Evolutionary conservation across 1,284 basidiomycete species (phyloP), one percentile per base, ranked within the genome.

Genomic region (Vanrija sp.): DNA sequence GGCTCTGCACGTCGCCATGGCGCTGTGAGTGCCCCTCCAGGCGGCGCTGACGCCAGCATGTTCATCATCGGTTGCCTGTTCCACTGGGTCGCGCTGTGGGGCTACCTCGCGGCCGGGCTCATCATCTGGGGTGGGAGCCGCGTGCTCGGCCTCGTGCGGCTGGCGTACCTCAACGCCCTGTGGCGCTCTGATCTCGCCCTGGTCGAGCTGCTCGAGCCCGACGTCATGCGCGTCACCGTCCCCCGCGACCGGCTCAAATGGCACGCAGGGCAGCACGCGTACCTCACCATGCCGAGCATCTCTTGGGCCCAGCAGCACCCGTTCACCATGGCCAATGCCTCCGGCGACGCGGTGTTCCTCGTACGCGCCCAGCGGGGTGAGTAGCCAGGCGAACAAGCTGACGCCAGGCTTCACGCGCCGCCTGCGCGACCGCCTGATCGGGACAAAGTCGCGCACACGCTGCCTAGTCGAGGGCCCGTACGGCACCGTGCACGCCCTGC

Each of bases 81-180:
- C 59, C 61, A 61, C 53, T 42, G 41, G 43, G 56, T 51, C 20
- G 49, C 45, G 10, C 49, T 51, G 31, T 35, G 27, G 20, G n/a
- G 35, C 18, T 48, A 38, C 23, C 31, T 45, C 18, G 50, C 51
- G 49, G 46, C 49, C 10, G 41, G 45, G 3, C 48, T 59, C 2
- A 38, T 56, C 45, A 67, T 86, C 31, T 88, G 85, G 85, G 84
- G 75, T 0, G 66, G 85, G 44, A 86, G 87, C 66, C 81, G 85
- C 23, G 52, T 80, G 37, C 60, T 85, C 50, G 82, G 84, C 15
- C 20, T 79, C n/a, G 54, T 77, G 9, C 81, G 84, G 15, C 66
- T 85, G 7, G 58, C 82, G 43, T 57, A 79, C 36, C 78, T 79
- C 72, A 86, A 86, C 71, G 49, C 56, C 4, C 47, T 57, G 20